Evolutionary conservation across 2,329 filamentous ascomycete species (phyloP).

Genomic region (Botrytis porri): DNA sequence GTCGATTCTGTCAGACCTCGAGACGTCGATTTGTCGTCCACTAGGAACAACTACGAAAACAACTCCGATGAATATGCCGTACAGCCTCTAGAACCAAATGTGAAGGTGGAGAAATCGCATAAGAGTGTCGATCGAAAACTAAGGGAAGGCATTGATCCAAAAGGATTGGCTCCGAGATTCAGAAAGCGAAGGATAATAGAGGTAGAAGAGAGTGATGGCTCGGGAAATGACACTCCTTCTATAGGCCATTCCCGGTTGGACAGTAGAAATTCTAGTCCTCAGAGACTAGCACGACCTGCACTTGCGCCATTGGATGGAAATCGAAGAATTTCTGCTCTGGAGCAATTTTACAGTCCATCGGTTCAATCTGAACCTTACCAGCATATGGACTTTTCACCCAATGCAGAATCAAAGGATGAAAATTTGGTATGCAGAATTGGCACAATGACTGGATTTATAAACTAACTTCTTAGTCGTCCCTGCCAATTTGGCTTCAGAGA

Average conservation of each 20-base stretch:
- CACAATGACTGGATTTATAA: no score
- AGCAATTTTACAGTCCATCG: slow-evolving; percentile 9
- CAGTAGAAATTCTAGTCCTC: slow-evolving; percentile 7
- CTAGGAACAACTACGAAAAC: not conserved
- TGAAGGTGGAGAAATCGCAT: not conserved
- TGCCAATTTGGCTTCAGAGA: slow-evolving; percentile 12
- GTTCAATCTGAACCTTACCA: not conserved
- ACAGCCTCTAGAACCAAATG: not conserved
- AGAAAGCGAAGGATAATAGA: slow-evolving; percentile 16
- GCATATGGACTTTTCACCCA: not conserved
- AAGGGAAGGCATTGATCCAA: slow-evolving; percentile 12
- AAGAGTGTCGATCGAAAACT: slow-evolving; percentile 5
- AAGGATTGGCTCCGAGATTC: slow-evolving; percentile 4
- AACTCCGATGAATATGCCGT: not conserved
- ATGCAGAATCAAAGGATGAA: not conserved
- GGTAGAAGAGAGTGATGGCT: slow-evolving; percentile 14
- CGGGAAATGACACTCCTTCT: not conserved
- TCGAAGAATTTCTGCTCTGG: slow-evolving; percentile 3
- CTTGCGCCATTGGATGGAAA: slow-evolving; percentile 14
- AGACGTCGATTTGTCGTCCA: not conserved
- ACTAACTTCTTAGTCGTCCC: not conserved
- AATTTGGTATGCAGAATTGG: not conserved
- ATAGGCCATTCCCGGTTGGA: not conserved
- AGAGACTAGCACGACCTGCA: not conserved
- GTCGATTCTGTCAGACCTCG: slow-evolving; percentile 10